phyloP scores from a whole-genome alignment of 345 rosid genomes.

The Psidium guajava region DNA sequence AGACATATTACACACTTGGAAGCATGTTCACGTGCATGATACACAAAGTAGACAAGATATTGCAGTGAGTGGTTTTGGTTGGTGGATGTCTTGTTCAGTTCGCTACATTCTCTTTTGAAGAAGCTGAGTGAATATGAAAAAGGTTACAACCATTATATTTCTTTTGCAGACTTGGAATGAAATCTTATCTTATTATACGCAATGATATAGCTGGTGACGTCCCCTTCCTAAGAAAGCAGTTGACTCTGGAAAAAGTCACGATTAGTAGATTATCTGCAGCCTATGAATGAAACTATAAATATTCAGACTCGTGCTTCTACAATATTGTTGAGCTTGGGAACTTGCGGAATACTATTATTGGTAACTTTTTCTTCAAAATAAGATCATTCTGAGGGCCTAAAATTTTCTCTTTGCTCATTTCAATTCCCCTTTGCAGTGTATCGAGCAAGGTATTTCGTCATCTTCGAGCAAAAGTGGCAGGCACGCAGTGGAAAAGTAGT shows the following conservation, averaged over 20 bases:
- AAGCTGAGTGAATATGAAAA: background rate
- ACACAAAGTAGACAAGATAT: background rate
- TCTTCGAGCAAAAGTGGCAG: constrained; percentile 16
- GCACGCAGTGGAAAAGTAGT: background rate
- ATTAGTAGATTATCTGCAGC: background rate
- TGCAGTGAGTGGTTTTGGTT: background rate
- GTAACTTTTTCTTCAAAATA: background rate
- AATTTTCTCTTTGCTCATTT: background rate
- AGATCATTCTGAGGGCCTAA: background rate
- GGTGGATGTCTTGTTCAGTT: background rate
- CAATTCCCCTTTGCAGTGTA: constrained; percentile 37
- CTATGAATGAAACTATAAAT: background rate
- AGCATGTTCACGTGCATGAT: background rate
- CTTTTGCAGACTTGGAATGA: background rate
- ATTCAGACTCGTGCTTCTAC: background rate
- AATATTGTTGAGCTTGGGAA: background rate
- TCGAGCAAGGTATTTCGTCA: constrained; percentile 71
- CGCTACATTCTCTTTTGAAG: background rate
- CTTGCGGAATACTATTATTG: background rate
- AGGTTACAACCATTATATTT: background rate
- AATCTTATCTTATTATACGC: background rate
- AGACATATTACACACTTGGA: background rate
- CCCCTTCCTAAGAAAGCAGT: background rate
- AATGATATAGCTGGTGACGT: background rate
- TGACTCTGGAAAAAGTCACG: background rate